Evolutionary conservation across 2,329 filamentous ascomycete species (phyloP).

Genomic region (Chrysoporthe austroafricana): DNA sequence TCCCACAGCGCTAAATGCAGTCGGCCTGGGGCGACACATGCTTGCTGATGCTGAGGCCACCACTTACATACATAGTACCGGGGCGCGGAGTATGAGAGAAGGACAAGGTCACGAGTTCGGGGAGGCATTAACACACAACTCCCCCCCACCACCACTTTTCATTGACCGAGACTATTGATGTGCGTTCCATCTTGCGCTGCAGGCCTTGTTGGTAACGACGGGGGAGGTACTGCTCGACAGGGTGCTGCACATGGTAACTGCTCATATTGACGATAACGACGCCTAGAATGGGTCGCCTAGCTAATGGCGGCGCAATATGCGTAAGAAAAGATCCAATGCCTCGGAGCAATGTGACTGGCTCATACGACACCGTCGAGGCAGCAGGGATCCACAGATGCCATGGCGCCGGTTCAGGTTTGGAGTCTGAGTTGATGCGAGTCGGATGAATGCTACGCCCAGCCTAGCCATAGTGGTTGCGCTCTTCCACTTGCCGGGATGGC

Average conservation of each 20-base stretch:
- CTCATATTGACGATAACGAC: slow-evolving; percentile 1
- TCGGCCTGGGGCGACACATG: neutral
- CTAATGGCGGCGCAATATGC: neutral
- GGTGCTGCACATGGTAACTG: neutral
- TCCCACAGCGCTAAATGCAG: slow-evolving; percentile 4
- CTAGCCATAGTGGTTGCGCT: neutral
- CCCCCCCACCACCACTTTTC: neutral
- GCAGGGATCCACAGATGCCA: neutral
- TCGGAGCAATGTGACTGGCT: slow-evolving; percentile 7
- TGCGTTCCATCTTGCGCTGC: neutral
- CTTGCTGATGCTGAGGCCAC: neutral
- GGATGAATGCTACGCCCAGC: slow-evolving; percentile 5
- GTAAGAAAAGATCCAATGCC: neutral
- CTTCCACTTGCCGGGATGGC: neutral
- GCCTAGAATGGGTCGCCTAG: slow-evolving; percentile 8
- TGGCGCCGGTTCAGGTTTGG: neutral
- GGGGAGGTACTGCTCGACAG: neutral
- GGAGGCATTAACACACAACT: neutral
- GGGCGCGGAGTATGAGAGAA: neutral
- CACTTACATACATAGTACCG: neutral
- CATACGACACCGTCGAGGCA: neutral
- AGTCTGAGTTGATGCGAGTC: neutral
- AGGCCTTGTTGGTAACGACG: neutral
- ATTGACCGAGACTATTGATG: neutral
- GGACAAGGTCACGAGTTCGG: neutral